Base-by-base conservation (phyloP, 2,329 filamentous ascomycete genomes). In the Claviceps lovelessii region DNA sequence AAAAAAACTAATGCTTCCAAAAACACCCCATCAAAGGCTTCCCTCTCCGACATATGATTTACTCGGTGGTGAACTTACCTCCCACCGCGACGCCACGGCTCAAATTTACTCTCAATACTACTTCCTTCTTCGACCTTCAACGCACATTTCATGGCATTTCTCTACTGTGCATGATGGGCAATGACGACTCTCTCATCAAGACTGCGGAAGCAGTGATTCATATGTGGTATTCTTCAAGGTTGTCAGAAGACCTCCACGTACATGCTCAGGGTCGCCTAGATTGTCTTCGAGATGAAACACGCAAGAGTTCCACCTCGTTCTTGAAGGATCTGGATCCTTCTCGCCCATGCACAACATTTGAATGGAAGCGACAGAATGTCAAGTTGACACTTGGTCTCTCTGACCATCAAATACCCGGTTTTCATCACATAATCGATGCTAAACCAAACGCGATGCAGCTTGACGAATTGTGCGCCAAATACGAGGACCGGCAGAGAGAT, bases 221-320 rank as follows among this genome's bases (percentile, higher is more conserved):
- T 49, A 28, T 65, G 13, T 65, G 61, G 63, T 66, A 66, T 53
- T 65, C 64, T 10, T 41, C 54, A 11, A 58, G 53, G 47, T 51
- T 63, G 41, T 53, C 63, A 13, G 13, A 8, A 15, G 4, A 42
- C 4, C 23, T 54, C n/a, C 19, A 33, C 29, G 23, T 6, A 19
- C 47, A 50, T 50, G 37, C 17, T 17, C 5, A 8, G 17, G 13
- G 7, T 13, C 9, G 28, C 17, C 1, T 42, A 37, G 37, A 23
- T 2, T 10, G 41, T 11, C 5, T 29, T 28, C 4, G 3, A 15
- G 3, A 11, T 7, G 4, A 5, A 15, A 44, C 9, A 7, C 9
- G 17, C 2, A 31, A 19, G 5, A 7, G 13, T 4, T 15, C 19
- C 19, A 13, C 2, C 19, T 28, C 23, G 4, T n/a, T 39, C 2